phyloP scores from a whole-genome alignment of 768 basidiomycete genomes.

The Leucocoprinus sp. region DNA sequence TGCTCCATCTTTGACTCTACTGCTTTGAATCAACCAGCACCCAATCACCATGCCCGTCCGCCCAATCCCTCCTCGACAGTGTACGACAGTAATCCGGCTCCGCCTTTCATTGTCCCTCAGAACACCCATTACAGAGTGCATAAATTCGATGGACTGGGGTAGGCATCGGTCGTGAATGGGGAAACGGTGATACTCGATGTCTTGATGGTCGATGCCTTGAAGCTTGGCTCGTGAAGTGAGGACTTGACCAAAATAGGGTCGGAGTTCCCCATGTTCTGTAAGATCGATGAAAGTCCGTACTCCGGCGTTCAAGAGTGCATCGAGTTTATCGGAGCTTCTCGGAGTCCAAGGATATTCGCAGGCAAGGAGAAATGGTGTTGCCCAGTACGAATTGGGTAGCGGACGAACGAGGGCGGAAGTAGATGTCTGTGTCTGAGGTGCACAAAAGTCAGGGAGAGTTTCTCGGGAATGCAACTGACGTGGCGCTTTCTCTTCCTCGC shows the following conservation, averaged over 20 bases:
- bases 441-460: background rate
- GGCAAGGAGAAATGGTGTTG: conserved; percentile 60
- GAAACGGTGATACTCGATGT: conserved; percentile 71
- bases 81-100: conserved; percentile 60
- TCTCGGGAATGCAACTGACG: background rate
- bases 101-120: conserved; percentile 51
- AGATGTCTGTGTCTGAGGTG: conserved; percentile 11
- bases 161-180: conserved; percentile 68
- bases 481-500: background rate
- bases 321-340: conserved; percentile 45
- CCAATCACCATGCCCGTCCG: conserved; percentile 57
- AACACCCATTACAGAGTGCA: conserved; percentile 51
- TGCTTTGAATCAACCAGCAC: conserved; percentile 71
- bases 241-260: conserved; percentile 45
- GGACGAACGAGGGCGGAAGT: conserved; percentile 35
- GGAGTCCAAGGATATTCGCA: conserved; percentile 81
- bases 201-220: conserved; percentile 44
- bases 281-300: conserved; percentile 80
- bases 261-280: conserved; percentile 73
- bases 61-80: conserved; percentile 75
- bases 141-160: conserved; percentile 49
- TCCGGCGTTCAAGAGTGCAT: conserved; percentile 61
- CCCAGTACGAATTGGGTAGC: conserved; percentile 85
- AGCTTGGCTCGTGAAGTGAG: conserved; percentile 45
- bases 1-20: conserved; percentile 49